Conservation (phyloP, 1,139 yeast genomes). For the Saccharomyces uvarum region DNA sequence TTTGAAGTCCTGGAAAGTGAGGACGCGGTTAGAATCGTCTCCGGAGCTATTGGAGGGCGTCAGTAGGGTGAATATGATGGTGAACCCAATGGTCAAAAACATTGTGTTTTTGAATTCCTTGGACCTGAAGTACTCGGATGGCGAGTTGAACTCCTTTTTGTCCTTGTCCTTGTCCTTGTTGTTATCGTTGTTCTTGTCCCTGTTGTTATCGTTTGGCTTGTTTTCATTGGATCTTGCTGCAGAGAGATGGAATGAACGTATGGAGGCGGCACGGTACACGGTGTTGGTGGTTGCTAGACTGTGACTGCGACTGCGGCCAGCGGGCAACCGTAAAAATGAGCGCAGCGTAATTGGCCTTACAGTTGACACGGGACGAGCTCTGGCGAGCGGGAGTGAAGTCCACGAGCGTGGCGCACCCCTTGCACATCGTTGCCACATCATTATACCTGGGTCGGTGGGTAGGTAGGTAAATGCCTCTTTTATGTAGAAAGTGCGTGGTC, state of each 20-base stretch:
- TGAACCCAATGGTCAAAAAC: slow-evolving; percentile 35
- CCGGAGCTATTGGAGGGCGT: slow-evolving; percentile 17
- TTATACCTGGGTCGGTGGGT: not conserved
- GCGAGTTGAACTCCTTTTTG: slow-evolving; percentile 25
- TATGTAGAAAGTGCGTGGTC: not conserved
- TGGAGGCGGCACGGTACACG: not conserved
- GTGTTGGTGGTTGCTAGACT: not conserved
- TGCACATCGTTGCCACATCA: slow-evolving; percentile 1
- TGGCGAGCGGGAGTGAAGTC: not conserved
- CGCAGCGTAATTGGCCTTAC: not conserved
- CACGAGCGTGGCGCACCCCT: not conserved
- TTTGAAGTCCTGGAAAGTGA: slow-evolving; percentile 89
- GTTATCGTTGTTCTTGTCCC: slow-evolving; percentile 6
- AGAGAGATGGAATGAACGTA: not conserved
- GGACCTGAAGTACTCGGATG: slow-evolving; percentile 34
- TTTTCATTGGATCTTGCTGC: not conserved
- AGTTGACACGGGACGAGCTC: not conserved
- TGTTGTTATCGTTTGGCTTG: not conserved
- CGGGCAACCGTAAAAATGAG: not conserved
- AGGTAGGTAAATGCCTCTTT: not conserved
- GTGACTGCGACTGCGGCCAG: not conserved
- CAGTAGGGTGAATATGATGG: slow-evolving; percentile 32
- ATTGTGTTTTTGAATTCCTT: slow-evolving; percentile 36
- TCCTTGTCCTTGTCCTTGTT: slow-evolving; percentile 9
- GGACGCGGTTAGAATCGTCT: slow-evolving; percentile 35